These are phyloP conservation scores for Erysimum cheiri DNA, from an alignment of 441 rosid genomes.

Conservation along the genomic window DNA sequence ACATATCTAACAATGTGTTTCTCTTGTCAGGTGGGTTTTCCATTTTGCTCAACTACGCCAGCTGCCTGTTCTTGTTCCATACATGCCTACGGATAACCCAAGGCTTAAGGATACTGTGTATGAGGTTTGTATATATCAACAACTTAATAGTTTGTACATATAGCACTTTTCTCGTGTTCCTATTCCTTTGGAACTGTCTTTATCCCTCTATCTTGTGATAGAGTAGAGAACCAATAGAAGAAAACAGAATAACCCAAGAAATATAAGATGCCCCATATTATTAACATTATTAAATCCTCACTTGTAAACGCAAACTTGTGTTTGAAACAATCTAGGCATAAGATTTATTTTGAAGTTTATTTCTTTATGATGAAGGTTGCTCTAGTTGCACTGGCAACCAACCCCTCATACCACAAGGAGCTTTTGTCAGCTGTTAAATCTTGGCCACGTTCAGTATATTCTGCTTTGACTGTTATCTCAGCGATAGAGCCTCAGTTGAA, in stretches of 20 bases:
- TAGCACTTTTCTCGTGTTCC: constrained; percentile 7
- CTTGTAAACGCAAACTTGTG: neutral
- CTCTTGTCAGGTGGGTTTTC: constrained; percentile 91
- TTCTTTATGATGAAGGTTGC: constrained; percentile 71
- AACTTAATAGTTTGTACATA: constrained; percentile 3
- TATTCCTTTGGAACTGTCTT: neutral
- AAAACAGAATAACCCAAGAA: neutral
- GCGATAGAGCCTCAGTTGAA: constrained; percentile 98
- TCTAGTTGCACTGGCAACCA: constrained; percentile 96
- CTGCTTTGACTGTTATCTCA: constrained; percentile 87
- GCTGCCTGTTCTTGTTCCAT: constrained; percentile 95
- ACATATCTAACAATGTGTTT: constrained; percentile 43
- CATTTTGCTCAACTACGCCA: constrained; percentile 99
- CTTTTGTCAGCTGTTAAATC: constrained; percentile 91
- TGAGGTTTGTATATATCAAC: constrained; percentile 64
- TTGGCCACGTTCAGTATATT: constrained; percentile 91
- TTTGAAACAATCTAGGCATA: constrained; percentile 13
- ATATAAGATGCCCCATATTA: neutral
- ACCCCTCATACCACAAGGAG: constrained; percentile 79
- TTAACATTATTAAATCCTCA: too few relatives aligned
- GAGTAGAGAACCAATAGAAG: constrained; percentile 18
- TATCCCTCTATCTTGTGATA: constrained; percentile 16
- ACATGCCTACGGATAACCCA: constrained; percentile 91
- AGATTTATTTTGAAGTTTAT: constrained; percentile 8
- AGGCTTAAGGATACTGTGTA: constrained; percentile 96